Evolutionary conservation across 495 filamentous ascomycete species (phyloP).

Genomic region (Penicillium longicatenatum): DNA sequence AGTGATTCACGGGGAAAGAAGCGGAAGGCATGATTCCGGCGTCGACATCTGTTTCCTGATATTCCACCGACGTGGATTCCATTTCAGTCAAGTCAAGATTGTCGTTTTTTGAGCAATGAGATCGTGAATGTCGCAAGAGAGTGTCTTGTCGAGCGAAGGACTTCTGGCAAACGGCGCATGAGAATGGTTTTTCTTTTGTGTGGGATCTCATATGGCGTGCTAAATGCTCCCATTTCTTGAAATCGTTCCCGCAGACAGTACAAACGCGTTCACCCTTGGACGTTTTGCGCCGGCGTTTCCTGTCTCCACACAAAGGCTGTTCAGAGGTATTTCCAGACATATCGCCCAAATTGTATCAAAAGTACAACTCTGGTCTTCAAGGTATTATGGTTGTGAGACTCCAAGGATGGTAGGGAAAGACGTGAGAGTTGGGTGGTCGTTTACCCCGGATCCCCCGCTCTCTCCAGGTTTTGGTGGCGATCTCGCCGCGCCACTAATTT

Average conservation of each 20-base stretch:
- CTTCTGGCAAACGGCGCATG: constrained; percentile 30
- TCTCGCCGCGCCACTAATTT: neutral
- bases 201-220: constrained; percentile 35
- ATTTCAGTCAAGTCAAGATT: neutral
- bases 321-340: neutral
- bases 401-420: neutral
- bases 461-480: neutral
- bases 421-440: neutral
- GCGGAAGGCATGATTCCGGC: neutral
- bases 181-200: constrained; percentile 38
- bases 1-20: neutral
- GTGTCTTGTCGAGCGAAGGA: constrained; percentile 30
- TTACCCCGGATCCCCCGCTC: neutral
- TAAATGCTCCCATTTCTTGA: constrained; percentile 35
- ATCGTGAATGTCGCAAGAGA: constrained; percentile 26
- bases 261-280: constrained; percentile 27
- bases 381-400: neutral
- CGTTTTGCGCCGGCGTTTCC: constrained; percentile 19
- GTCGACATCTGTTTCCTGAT: neutral
- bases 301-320: neutral
- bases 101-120: constrained; percentile 8
- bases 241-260: constrained; percentile 27
- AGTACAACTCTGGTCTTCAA: too few species aligned
- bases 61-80: neutral
- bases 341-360: neutral